Evolutionary conservation across 2,329 filamentous ascomycete genomes (phyloP).

Genomic region (Botryosphaeria dothidea): DNA sequence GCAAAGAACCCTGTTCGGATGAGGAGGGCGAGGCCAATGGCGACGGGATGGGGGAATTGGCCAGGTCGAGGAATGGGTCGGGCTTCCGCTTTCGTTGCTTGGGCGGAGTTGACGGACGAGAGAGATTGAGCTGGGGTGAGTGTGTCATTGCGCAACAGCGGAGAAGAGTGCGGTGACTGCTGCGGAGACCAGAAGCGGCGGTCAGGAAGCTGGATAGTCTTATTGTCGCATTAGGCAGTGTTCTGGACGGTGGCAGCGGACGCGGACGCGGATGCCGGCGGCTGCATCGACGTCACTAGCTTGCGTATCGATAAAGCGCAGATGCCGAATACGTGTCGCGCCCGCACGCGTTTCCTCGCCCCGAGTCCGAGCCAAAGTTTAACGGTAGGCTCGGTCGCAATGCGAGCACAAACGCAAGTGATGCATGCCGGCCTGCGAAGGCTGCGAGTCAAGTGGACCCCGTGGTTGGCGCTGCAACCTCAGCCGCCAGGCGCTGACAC

Average conservation of each 20-base stretch:
- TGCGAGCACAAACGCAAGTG: background rate
- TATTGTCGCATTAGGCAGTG: background rate
- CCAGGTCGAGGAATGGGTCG: slow-evolving; percentile 35
- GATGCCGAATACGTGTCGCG: slow-evolving; percentile 1
- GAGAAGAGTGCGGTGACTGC: background rate
- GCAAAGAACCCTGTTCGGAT: background rate
- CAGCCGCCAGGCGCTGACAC: background rate
- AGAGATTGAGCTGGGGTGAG: background rate
- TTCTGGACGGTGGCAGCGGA: no score
- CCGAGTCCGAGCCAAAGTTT: background rate
- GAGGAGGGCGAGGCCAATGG: slow-evolving; percentile 27
- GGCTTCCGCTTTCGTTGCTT: slow-evolving; percentile 14
- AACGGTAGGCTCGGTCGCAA: background rate
- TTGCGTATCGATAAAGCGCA: background rate
- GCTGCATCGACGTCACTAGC: background rate
- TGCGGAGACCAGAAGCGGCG: background rate
- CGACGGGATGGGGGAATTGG: slow-evolving; percentile 26
- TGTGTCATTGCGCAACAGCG: background rate
- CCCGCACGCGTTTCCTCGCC: background rate
- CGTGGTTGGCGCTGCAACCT: background rate
- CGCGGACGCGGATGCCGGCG: background rate
- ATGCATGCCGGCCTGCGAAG: background rate
- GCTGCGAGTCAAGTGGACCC: background rate
- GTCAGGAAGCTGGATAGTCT: background rate
- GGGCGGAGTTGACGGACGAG: background rate